Conservation (phyloP, 306 rosid species). For the Gleditsia sinensis region DNA sequence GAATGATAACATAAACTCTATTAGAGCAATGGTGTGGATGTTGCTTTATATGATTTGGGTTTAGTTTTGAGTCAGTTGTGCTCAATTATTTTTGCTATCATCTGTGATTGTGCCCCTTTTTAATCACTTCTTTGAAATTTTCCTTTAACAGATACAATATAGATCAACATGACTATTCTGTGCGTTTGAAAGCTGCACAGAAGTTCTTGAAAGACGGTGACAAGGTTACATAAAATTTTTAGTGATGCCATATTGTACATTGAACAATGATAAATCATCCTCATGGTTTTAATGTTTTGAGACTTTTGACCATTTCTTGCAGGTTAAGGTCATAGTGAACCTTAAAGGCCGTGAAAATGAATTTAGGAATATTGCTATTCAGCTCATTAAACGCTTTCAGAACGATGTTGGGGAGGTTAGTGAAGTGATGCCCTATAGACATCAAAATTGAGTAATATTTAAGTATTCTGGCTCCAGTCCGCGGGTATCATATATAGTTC, state of each 20-base stretch:
- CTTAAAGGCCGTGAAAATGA: slow-evolving; percentile 91
- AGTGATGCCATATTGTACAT: not conserved
- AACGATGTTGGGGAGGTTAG: slow-evolving; percentile 88
- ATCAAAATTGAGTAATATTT: slow-evolving; percentile 2
- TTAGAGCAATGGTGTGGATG: slow-evolving; percentile 7
- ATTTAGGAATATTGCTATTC: slow-evolving; percentile 78
- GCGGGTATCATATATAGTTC: too few species aligned
- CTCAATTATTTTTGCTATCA: not conserved
- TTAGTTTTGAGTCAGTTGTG: slow-evolving; percentile 22
- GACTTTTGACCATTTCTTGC: slow-evolving; percentile 37
- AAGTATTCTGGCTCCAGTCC: not conserved
- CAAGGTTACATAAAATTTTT: slow-evolving; percentile 60
- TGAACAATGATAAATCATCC: not conserved
- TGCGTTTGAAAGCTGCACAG: slow-evolving; percentile 89
- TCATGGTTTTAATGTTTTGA: slow-evolving; percentile 24
- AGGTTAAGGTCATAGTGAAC: slow-evolving; percentile 90
- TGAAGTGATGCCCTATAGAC: slow-evolving; percentile 25
- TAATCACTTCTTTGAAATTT: not conserved
- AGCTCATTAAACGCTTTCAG: slow-evolving; percentile 81
- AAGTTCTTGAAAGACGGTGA: slow-evolving; percentile 88
- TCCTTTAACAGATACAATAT: slow-evolving; percentile 72
- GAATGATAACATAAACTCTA: slow-evolving; percentile 18
- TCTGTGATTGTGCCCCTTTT: slow-evolving; percentile 21
- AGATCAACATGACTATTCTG: slow-evolving; percentile 89
- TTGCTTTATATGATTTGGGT: not conserved